These are phyloP conservation scores for Eragrostis curvula DNA, from an alignment of 176 grass and related monocot genomes.

Conservation along the genomic window DNA sequence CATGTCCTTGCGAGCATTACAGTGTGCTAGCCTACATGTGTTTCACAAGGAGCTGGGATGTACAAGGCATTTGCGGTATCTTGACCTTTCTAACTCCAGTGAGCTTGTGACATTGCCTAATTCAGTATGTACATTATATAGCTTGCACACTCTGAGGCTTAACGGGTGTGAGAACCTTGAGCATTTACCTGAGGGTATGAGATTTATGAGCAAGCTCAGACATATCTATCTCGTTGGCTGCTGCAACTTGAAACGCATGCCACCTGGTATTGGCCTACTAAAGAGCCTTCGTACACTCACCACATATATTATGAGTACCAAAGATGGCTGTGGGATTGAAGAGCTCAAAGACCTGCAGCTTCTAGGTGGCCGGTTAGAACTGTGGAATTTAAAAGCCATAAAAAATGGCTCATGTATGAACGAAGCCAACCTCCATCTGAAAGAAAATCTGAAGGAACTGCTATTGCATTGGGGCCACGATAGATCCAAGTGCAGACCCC, in stretches of 20 bases:
- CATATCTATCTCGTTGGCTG: conserved; percentile 15
- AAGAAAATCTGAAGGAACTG: too few relatives aligned
- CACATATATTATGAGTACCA: conserved; percentile 4
- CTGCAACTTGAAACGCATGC: background rate
- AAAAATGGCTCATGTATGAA: too few relatives aligned
- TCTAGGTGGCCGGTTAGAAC: too few relatives aligned
- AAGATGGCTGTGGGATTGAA: background rate
- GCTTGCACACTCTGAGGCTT: conserved; percentile 5
- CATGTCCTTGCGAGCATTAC: too few relatives aligned
- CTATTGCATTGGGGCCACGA: too few relatives aligned
- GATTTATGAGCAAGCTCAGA: background rate
- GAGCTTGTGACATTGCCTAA: background rate
- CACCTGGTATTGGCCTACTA: background rate
- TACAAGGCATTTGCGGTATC: conserved; percentile 21
- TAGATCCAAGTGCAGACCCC: background rate
- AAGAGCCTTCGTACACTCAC: conserved; percentile 3
- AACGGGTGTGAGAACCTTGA: fast-evolving
- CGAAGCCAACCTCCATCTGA: background rate
- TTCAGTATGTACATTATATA: conserved; percentile 17
- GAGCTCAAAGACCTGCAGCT: too few relatives aligned
- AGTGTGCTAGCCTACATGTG: too few relatives aligned
- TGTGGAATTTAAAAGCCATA: too few relatives aligned
- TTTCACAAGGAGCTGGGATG: too few relatives aligned
- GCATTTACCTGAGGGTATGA: background rate
- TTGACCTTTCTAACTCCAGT: background rate